Evolutionary conservation across 2,329 filamentous ascomycete genomes (phyloP).

Genomic region (Pseudogymnoascus sp.): DNA sequence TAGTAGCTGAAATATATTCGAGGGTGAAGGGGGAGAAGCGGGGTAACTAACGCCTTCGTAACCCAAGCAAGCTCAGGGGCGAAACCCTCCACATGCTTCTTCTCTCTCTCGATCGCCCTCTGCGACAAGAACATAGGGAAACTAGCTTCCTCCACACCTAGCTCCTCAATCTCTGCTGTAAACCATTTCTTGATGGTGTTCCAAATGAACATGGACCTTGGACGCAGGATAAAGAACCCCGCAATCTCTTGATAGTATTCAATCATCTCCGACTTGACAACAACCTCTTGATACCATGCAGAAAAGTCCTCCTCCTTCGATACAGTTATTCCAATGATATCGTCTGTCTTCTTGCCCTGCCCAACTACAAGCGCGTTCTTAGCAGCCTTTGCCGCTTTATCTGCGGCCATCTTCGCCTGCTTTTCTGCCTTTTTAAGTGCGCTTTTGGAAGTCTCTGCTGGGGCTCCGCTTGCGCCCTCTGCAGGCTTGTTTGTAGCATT

Average conservation of each 20-base stretch:
- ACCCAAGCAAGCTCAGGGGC: slow-evolving; percentile 88
- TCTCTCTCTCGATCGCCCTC: slow-evolving; percentile 65
- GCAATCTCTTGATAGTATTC: slow-evolving; percentile 91
- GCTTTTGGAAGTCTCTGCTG: slow-evolving; percentile 46
- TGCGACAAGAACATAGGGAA: slow-evolving; percentile 94
- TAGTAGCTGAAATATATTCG: slow-evolving; percentile 19
- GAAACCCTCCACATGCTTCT: slow-evolving; percentile 98
- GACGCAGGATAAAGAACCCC: slow-evolving; percentile 91
- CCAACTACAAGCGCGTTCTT: slow-evolving; percentile 44
- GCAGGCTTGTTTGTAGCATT: neutral
- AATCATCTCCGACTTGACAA: slow-evolving; percentile 94
- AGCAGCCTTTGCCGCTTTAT: slow-evolving; percentile 54
- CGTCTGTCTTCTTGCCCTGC: slow-evolving; percentile 52
- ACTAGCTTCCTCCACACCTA: slow-evolving; percentile 92
- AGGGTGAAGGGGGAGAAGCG: slow-evolving; percentile 4
- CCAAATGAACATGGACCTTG: slow-evolving; percentile 60
- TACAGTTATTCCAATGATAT: slow-evolving; percentile 81
- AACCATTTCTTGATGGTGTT: slow-evolving; percentile 60
- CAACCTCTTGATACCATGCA: slow-evolving; percentile 95
- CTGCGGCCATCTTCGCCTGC: slow-evolving; percentile 51
- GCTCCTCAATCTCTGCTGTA: slow-evolving; percentile 68
- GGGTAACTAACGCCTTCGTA: slow-evolving; percentile 59
- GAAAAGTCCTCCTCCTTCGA: slow-evolving; percentile 81
- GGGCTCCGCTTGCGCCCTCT: slow-evolving; percentile 14
- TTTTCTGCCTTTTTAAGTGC: slow-evolving; percentile 60